Base-by-base conservation (phyloP, 805 yeast species). In the Ogataea dorogensis region DNA sequence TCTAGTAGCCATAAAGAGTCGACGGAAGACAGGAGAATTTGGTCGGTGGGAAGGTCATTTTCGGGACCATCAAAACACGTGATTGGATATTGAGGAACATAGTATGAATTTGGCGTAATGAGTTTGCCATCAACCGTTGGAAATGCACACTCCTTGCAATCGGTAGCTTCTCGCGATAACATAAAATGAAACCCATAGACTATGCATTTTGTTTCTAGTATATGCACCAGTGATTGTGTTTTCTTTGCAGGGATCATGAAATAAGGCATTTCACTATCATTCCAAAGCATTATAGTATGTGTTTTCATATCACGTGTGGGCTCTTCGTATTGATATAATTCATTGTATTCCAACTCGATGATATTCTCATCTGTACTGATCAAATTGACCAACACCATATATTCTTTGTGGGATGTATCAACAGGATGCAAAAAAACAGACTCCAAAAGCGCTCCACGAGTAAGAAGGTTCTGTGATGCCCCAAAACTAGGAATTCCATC, bases 181-280 rank as follows among this genome's bases (percentile, higher is more conserved):
- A 56, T 33, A 32, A 45, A 58, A 12, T 43, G 52, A 3, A 53
- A 24, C 1, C 63, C 59, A 27, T 42, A 46, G 3, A 58, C 28
- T 0, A 44, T 42, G 31, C 50, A 50, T 5, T 42, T 47, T 2
- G 47, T 34, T 16, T 47, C 54, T 24, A 53, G 58, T 8, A 63
- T 27, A 28, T 58, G 37, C 10, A 62, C 32, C 2, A 59, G 46
- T 12, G 56, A 47, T 16, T 42, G 46, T 1, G 61, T 51, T 1
- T 47, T 38, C 18, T 29, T 31, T 3, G 59, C 38, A 2, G 64
- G 52, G 10, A 59, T 33, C 28, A 57, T 24, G 24, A 49, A 50
- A 12, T 45, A 31, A 1, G 67, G 67, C 1, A 58, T 23, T 16
- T 51, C 56, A 37, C 57, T 56, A 7, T 47, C 40, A 20, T 47